Evolutionary conservation across 2,329 filamentous ascomycete species (phyloP).

Genomic region (Aspergillus flavus): DNA sequence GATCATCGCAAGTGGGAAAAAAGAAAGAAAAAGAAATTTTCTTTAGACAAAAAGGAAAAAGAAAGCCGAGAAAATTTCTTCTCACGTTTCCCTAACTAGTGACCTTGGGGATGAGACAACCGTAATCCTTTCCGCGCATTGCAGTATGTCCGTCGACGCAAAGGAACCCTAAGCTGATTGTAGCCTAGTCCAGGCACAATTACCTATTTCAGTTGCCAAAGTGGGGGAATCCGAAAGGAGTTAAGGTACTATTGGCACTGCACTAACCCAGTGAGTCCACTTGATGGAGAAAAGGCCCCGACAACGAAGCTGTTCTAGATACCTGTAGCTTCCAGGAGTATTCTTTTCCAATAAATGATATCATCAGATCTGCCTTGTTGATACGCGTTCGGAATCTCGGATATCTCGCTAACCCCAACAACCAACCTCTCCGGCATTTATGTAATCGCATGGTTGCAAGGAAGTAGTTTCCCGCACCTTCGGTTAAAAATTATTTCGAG

Average conservation of each 20-base stretch:
- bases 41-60: background rate
- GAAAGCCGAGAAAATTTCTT: background rate
- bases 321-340: background rate
- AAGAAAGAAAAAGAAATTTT: background rate
- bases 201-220: conserved; percentile 5
- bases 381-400: background rate
- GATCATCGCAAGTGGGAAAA: background rate
- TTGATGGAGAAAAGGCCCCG: background rate
- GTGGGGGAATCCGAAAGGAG: background rate
- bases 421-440: conserved; percentile 12
- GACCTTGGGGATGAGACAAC: conserved; percentile 2
- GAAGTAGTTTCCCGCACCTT: background rate
- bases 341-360: background rate
- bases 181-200: conserved; percentile 9
- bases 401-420: conserved; percentile 11
- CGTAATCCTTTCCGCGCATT: background rate
- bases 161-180: background rate
- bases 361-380: background rate
- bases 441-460: background rate
- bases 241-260: background rate
- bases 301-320: background rate
- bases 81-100: background rate
- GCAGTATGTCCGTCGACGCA: background rate
- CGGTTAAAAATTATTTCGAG: background rate
- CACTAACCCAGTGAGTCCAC: background rate